Conservation (phyloP, 768 basidiomycete genomes). For the Panaeolus cyanescens region DNA sequence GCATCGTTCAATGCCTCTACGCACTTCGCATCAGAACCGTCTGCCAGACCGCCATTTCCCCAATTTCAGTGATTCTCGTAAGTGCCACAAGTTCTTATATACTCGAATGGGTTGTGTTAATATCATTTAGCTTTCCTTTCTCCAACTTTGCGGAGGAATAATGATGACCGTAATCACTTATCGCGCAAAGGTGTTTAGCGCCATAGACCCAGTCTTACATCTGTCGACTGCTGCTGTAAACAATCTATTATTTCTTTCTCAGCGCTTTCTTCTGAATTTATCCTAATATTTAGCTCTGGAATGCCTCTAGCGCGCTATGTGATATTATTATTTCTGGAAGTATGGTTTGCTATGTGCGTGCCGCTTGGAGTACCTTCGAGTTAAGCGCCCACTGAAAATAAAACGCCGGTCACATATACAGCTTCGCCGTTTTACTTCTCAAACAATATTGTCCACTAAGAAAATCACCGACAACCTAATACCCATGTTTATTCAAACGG, state of each 20-base stretch:
- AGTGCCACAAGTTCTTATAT: slow-evolving; percentile 7
- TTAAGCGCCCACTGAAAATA: too few species aligned
- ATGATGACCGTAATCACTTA: not conserved
- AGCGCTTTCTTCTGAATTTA: too few species aligned
- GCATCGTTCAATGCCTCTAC: slow-evolving; percentile 32
- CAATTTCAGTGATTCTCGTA: not conserved
- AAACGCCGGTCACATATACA: not conserved
- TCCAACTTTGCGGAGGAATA: not conserved
- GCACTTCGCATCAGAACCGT: slow-evolving; percentile 33
- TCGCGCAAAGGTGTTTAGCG: not conserved
- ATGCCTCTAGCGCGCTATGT: slow-evolving; percentile 14
- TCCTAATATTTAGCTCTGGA: slow-evolving; percentile 12
- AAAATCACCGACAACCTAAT: slow-evolving; percentile 12
- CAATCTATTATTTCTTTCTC: too few species aligned
- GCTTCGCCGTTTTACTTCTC: slow-evolving; percentile 5
- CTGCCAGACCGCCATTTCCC: slow-evolving; percentile 1
- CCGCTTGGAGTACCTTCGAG: too few species aligned
- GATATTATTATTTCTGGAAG: slow-evolving; percentile 15
- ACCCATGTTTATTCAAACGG: slow-evolving; percentile 17
- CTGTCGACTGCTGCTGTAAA: too few species aligned
- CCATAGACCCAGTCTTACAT: not conserved
- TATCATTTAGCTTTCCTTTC: slow-evolving; percentile 3
- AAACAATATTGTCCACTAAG: slow-evolving; percentile 7
- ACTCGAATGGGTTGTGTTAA: too few species aligned
- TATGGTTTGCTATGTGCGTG: slow-evolving; percentile 19